Percentiles rank a stretch among this genome's conserved stretches.
Evolutionary conservation across 441 rosid genomes (phyloP).

Genomic region (Manihot esculenta): DNA sequence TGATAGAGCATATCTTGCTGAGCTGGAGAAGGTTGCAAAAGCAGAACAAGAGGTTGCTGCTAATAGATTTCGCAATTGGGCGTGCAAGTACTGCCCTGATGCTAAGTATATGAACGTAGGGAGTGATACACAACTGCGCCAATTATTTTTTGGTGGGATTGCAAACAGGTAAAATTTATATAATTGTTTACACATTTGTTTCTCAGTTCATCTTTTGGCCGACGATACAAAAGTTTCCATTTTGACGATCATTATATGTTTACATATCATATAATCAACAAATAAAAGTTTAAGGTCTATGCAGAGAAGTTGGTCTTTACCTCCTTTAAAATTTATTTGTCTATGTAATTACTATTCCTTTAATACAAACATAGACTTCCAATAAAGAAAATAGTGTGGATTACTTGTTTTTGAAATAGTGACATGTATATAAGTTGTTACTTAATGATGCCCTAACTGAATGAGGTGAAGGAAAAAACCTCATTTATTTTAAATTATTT

Average conservation of each 20-base stretch:
- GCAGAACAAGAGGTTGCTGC: conserved; percentile 75
- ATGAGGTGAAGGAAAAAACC: conserved; percentile 10
- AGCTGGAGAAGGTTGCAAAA: conserved; percentile 83
- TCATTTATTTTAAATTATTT: conserved; percentile 24
- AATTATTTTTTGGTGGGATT: conserved; percentile 76
- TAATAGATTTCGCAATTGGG: conserved; percentile 83
- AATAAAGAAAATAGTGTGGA: neutral
- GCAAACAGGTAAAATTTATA: conserved; percentile 51
- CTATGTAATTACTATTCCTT: neutral
- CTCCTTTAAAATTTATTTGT: neutral
- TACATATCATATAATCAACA: neutral
- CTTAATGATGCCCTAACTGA: neutral
- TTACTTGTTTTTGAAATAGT: neutral
- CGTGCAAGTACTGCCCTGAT: conserved; percentile 73
- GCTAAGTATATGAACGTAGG: conserved; percentile 93
- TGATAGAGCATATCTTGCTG: conserved; percentile 77
- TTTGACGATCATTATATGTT: neutral
- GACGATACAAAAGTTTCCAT: neutral
- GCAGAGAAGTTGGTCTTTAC: neutral
- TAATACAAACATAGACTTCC: neutral
- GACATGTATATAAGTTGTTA: neutral
- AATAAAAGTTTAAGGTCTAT: conserved; percentile 3
- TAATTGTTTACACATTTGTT: neutral
- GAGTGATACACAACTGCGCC: conserved; percentile 88
- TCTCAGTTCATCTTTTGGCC: neutral